Conservation (phyloP, 169 alveolate genomes). For the Plasmodium vinckei region DNA sequence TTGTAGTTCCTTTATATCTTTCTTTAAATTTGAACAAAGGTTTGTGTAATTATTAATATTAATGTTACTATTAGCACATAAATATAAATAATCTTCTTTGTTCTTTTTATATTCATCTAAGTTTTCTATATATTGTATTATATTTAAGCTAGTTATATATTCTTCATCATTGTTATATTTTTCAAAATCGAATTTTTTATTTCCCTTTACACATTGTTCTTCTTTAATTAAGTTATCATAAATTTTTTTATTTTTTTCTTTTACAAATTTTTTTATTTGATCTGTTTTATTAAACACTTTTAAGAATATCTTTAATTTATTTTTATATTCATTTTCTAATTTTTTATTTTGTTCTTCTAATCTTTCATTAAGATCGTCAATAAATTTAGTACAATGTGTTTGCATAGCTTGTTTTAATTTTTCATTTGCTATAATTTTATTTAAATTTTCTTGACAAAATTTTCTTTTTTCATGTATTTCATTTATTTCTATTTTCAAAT, state of each 20-base stretch:
- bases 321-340: slow-evolving; percentile 34
- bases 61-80: slow-evolving; percentile 59
- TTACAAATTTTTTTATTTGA: not conserved
- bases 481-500: slow-evolving; percentile 14
- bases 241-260: slow-evolving; percentile 59
- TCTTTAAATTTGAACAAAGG: slow-evolving; percentile 1
- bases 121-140: slow-evolving; percentile 19
- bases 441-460: slow-evolving; percentile 3
- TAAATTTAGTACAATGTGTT: slow-evolving; percentile 56
- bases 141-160: not conserved
- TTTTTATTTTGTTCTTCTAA: slow-evolving; percentile 75
- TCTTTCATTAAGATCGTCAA: slow-evolving; percentile 50
- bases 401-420: slow-evolving; percentile 31
- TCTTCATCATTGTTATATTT: slow-evolving; percentile 46
- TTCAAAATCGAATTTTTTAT: slow-evolving; percentile 3
- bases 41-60: slow-evolving; percentile 35
- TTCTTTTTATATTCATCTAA: slow-evolving; percentile 20
- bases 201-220: slow-evolving; percentile 41
- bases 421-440: slow-evolving; percentile 19
- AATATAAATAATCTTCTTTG: slow-evolving; percentile 34
- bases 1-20: slow-evolving; percentile 56
- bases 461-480: slow-evolving; percentile 43
- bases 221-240: slow-evolving; percentile 17
- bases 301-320: slow-evolving; percentile 73
- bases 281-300: slow-evolving; percentile 61